phyloP scores from a whole-genome alignment of 768 basidiomycete species.

The Amanita pseudoporphyria region DNA sequence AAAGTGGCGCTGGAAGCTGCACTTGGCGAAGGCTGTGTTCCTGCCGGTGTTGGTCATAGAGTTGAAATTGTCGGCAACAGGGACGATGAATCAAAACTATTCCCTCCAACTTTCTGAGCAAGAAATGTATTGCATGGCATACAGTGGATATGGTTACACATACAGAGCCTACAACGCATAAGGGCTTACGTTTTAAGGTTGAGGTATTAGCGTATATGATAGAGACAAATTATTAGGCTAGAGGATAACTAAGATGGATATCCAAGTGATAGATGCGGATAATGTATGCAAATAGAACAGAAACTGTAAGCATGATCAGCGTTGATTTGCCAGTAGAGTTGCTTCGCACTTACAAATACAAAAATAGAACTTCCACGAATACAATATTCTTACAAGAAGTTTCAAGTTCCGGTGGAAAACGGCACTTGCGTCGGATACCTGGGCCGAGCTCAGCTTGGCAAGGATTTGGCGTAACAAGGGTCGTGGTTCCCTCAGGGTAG shows the following conservation, averaged over 20 bases:
- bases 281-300: constrained; percentile 2
- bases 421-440: neutral
- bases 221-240: neutral
- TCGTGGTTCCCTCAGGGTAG: neutral
- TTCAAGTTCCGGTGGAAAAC: constrained; percentile 2
- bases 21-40: constrained; percentile 69
- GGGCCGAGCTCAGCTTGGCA: neutral
- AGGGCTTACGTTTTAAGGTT: neutral
- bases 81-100: constrained; percentile 28
- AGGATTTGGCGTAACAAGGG: neutral
- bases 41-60: constrained; percentile 65
- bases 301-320: neutral
- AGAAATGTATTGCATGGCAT: constrained; percentile 3
- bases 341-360: constrained; percentile 3
- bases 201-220: neutral
- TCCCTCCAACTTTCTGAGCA: constrained; percentile 20
- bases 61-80: constrained; percentile 46
- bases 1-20: constrained; percentile 62
- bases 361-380: constrained; percentile 7
- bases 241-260: constrained; percentile 1
- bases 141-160: constrained; percentile 1
- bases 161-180: neutral
- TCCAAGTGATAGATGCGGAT: neutral
- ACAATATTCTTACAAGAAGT: neutral
- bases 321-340: neutral